Base-by-base conservation (phyloP, 2,329 filamentous ascomycete species). In the Trichocomaceae sp. region DNA sequence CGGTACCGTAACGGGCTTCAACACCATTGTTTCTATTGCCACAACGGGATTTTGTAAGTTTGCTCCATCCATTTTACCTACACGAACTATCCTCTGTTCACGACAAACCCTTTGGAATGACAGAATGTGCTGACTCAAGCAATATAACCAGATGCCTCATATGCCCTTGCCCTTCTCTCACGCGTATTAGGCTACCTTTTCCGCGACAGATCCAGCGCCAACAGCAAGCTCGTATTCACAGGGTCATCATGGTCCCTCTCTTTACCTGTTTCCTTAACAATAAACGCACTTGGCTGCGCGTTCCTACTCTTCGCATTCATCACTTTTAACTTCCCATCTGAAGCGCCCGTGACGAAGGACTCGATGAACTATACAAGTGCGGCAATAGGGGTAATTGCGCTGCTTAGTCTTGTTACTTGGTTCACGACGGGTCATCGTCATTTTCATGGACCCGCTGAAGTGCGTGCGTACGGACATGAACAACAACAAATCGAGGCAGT, bases 341-440 rank as follows among this genome's bases (percentile, higher is more conserved):
- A 72, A 0, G 73, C 65, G 6, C 81, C 80, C 0, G 78, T 83
- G n/a, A 72, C 68, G 1, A 71, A 71, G 33, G 72, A 79, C 23
- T 80, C 79, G 35, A 83, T 83, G 80, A 83, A 82, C 56, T 82
- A 82, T 59, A 82, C 78, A 0, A 77, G 73, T 20, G 80, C 80
- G 0, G 80, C 80, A 0, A 75, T 82, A 29, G 80, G 35, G 19
- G 62, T 79, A 1, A 77, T 82, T 39, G 79, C 76, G 63, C 57
- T 81, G 5, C 69, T 83, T 17, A 77, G 74, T 15, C 42, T 72
- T 1, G 61, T 77, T 2, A 82, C 77, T 1, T 82, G 79, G 80
- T 56, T 80, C 7, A 77, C 73, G 1, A 79, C 76, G 0, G 79
- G 77, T 0, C 64, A 72, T 52, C 77, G 74, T 58, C 65, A 73